Percentiles rank a stretch among this genome's conserved stretches.
Conservation (phyloP, 2,329 filamentous ascomycete genomes). For the Leptographium galeiforme region DNA sequence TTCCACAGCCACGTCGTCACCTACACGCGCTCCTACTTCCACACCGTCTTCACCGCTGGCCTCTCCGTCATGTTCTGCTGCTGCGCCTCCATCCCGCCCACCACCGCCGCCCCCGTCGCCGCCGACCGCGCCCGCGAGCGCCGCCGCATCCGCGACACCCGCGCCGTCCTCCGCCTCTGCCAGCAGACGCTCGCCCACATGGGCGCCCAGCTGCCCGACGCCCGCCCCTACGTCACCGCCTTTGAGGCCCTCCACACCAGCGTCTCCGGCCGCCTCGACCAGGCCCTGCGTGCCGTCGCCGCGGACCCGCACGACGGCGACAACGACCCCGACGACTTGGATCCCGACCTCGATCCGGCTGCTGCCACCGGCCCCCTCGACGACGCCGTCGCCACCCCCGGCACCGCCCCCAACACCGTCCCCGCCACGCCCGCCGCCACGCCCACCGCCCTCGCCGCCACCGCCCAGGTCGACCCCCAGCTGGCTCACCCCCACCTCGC, state of each 20-base stretch:
- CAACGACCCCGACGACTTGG: background rate
- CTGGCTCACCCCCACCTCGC: background rate
- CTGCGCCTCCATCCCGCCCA: background rate
- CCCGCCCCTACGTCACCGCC: constrained; percentile 1
- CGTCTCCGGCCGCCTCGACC: background rate
- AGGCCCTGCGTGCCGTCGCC: background rate
- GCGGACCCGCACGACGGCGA: background rate
- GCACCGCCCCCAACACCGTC: background rate
- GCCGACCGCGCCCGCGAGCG: background rate
- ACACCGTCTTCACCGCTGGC: constrained; percentile 24
- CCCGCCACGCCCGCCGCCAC: background rate
- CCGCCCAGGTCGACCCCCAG: background rate
- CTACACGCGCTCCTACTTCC: constrained; percentile 33
- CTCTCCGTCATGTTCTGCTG: constrained; percentile 2
- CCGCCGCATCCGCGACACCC: background rate
- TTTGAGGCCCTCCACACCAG: constrained; percentile 1
- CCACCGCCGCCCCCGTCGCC: background rate
- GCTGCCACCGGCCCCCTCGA: background rate
- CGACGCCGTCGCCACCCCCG: background rate
- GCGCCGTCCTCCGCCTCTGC: background rate
- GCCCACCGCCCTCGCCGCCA: background rate
- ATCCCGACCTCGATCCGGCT: background rate
- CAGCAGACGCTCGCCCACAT: background rate
- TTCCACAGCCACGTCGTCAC: constrained; percentile 23
- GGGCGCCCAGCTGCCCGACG: constrained; percentile 2